Base-by-base conservation (phyloP, 805 yeast species). In the Yarrowia alimentaria region DNA sequence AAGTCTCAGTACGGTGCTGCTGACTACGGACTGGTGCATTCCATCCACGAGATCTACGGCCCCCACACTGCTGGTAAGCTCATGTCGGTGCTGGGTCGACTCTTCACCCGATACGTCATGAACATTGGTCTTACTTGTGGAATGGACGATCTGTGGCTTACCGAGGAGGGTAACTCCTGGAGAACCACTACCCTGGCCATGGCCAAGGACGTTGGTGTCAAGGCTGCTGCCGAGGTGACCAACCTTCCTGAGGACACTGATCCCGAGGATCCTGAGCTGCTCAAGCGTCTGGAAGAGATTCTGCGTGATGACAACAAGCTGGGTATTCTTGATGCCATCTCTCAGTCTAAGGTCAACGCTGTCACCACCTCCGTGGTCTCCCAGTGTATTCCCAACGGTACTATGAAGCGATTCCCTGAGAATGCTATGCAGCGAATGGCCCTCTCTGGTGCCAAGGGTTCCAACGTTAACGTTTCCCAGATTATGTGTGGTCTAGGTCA, bases 341-440 rank as follows among this genome's bases (percentile, higher is more conserved):
- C 97, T 4, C 95, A 89, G 66, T 83, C 91, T 24, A 88, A 89
- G 72, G 97, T 91, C 43, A 90, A 91, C 63, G 71, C 86, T 28
- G 83, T 93, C 55, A 90, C 98, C 0, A 84, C 97, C n/a, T 84
- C 85, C 65, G 97, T 94, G 64, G 98, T 91, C 30, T 74, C 90
- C 51, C 81, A 80, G 67, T 88, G 97, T 80, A 90, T 93, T 64
- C 99, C 99, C 37, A 91, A 73, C 30, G 98, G 98, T 64, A 87
- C 97, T 2, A 85, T 87, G 85, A 93, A 93, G 70, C 76, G 81
- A 64, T 93, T 93, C 77, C 99, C 99, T 11, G 76, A 83, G 70
- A 93, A 93, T 70, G 80, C 95, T 29, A 93, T 93, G 98, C 99
- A 93, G 75, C 82, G 96, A 29, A 93, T 93, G 99, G 98, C 99